Conservation (phyloP, 129 eudicot genomes). For the Artemisia tridentata region DNA sequence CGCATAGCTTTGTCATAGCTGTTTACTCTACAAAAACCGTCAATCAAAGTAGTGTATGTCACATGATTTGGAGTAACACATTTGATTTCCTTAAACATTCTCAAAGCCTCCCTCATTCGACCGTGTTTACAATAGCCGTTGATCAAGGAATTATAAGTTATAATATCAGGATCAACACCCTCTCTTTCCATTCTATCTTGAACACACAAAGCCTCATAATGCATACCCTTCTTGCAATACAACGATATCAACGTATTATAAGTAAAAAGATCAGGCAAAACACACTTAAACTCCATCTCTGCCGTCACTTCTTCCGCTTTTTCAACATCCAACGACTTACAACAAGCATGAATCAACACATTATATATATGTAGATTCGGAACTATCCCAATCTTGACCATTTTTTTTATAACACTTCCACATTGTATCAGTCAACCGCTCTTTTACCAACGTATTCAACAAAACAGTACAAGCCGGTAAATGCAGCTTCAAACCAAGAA, state of each 20-base stretch:
- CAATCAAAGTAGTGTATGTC: conserved; percentile 82
- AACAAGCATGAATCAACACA: conserved; percentile 87
- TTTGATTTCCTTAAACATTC: conserved; percentile 73
- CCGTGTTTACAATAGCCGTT: conserved; percentile 84
- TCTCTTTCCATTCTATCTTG: conserved; percentile 81
- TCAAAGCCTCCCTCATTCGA: conserved; percentile 91
- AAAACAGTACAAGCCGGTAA: conserved; percentile 87
- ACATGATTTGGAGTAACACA: conserved; percentile 73
- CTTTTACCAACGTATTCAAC: conserved; percentile 65
- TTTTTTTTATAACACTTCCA: conserved; percentile 83
- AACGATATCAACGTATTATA: conserved; percentile 73
- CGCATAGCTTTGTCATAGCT: conserved; percentile 55
- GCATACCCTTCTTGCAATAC: conserved; percentile 86
- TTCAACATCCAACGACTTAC: conserved; percentile 70
- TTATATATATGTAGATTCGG: conserved; percentile 72
- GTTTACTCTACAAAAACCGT: conserved; percentile 74
- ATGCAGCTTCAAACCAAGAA: conserved; percentile 56
- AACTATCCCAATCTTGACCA: conserved; percentile 55
- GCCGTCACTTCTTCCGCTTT: conserved; percentile 63
- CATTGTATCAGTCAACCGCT: conserved; percentile 55
- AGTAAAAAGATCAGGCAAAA: conserved; percentile 76
- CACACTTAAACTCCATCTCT: conserved; percentile 68
- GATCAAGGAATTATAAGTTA: conserved; percentile 75
- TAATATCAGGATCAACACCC: conserved; percentile 71
- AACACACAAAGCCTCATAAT: conserved; percentile 80